Conservation (phyloP, 208 protist genomes). For the Tritrichomonas foetus region DNA sequence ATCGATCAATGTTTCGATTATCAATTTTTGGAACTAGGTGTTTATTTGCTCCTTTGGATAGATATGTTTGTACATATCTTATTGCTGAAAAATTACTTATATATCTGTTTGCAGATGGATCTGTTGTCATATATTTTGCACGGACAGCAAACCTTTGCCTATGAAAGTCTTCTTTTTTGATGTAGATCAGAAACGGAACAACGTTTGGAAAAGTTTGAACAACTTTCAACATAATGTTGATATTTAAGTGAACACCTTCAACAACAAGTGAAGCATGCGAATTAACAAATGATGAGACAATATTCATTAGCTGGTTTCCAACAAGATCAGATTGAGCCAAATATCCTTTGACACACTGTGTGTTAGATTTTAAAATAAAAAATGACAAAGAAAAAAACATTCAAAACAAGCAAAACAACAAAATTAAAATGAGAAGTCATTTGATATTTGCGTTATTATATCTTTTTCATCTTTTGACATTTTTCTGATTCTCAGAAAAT, state of each 20-base stretch:
- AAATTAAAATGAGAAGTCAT: background rate
- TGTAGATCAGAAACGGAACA: slow-evolving; percentile 41
- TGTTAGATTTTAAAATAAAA: background rate
- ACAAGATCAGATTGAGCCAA: background rate
- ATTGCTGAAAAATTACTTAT: slow-evolving; percentile 8
- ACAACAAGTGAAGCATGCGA: background rate
- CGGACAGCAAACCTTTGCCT: slow-evolving; percentile 18
- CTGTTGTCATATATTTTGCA: slow-evolving; percentile 17
- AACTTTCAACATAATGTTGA: background rate
- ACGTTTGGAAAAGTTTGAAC: background rate
- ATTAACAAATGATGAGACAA: background rate
- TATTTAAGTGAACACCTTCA: background rate
- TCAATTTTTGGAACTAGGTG: background rate
- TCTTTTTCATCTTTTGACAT: too few species aligned
- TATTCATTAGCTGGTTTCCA: background rate
- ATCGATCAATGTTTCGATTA: slow-evolving; percentile 30
- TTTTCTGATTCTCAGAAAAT: too few species aligned
- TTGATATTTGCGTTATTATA: background rate
- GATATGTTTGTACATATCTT: background rate
- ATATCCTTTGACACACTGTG: slow-evolving; percentile 12
- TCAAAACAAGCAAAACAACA: background rate
- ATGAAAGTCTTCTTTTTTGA: slow-evolving; percentile 36
- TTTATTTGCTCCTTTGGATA: background rate
- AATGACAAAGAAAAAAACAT: background rate
- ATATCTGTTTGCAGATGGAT: slow-evolving; percentile 18